Evolutionary conservation across 2,329 filamentous ascomycete species (phyloP).

Genomic region (Epichloe uncinata): DNA sequence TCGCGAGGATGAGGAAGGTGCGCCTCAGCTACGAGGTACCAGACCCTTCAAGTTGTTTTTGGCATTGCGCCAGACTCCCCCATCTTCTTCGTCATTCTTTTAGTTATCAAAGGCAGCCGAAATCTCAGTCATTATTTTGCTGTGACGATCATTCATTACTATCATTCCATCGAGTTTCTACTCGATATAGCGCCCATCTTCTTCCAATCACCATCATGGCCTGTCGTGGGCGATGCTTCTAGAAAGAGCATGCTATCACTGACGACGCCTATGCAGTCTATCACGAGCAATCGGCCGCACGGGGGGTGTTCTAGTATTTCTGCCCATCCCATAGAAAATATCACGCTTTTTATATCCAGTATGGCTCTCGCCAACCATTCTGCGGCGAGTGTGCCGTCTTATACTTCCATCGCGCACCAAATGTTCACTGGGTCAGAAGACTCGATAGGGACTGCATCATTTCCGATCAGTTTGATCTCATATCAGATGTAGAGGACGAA

Average conservation of each 20-base stretch:
- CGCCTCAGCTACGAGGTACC: neutral
- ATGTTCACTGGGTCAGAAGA: conserved; percentile 10
- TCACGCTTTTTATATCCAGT: conserved; percentile 14
- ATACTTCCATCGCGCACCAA: conserved; percentile 11
- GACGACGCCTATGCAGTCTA: conserved; percentile 4
- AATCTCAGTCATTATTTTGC: neutral
- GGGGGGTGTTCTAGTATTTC: conserved; percentile 16
- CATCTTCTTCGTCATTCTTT: neutral
- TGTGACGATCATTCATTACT: neutral
- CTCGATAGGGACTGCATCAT: conserved; percentile 9
- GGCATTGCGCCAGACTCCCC: neutral
- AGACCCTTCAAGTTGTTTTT: neutral
- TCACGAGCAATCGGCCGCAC: conserved; percentile 9
- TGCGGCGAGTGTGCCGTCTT: conserved; percentile 22
- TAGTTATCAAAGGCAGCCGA: neutral
- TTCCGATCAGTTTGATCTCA: neutral
- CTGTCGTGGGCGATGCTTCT: conserved; percentile 16
- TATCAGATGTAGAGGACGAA: neutral
- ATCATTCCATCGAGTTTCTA: neutral
- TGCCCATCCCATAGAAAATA: conserved; percentile 17
- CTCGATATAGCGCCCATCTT: neutral
- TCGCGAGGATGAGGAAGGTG: neutral
- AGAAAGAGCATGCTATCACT: neutral
- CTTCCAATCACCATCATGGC: conserved; percentile 5
- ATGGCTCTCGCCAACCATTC: conserved; percentile 12